Percentiles rank a stretch among this genome's conserved stretches.
phyloP scores from a whole-genome alignment of 257 asterid species.

The Nicotiana tomentosiformis region DNA sequence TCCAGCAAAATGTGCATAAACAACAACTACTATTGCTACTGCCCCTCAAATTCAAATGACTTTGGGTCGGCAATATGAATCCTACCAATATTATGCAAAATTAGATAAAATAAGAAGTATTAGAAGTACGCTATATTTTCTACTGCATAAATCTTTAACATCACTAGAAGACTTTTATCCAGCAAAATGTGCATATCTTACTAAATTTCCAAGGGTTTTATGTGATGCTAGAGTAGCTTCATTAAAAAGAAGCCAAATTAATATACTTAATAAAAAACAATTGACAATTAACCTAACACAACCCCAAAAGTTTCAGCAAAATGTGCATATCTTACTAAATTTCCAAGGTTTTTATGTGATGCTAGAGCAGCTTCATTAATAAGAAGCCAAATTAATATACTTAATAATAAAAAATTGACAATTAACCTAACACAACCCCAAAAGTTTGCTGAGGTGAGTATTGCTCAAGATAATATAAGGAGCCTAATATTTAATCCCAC shows the following conservation, averaged over 20 bases:
- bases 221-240: neutral
- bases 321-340: too few relatives aligned
- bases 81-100: too few relatives aligned
- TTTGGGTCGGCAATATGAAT: neutral
- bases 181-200: neutral
- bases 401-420: neutral
- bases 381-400: neutral
- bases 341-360: neutral
- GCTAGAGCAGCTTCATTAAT: neutral
- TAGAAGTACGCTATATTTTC: neutral
- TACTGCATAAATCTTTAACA: neutral
- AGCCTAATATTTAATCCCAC: too few relatives aligned
- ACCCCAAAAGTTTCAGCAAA: too few relatives aligned
- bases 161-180: neutral
- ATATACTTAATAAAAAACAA: neutral
- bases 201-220: neutral
- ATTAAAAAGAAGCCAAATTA: neutral
- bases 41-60: neutral
- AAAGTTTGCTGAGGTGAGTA: too few relatives aligned
- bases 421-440: too few relatives aligned
- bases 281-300: too few relatives aligned
- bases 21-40: neutral
- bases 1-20: neutral
- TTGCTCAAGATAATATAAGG: too few relatives aligned
- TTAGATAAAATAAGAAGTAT: neutral